phyloP scores from a whole-genome alignment of 2,329 filamentous ascomycete genomes.

The Colletotrichum sp. region DNA sequence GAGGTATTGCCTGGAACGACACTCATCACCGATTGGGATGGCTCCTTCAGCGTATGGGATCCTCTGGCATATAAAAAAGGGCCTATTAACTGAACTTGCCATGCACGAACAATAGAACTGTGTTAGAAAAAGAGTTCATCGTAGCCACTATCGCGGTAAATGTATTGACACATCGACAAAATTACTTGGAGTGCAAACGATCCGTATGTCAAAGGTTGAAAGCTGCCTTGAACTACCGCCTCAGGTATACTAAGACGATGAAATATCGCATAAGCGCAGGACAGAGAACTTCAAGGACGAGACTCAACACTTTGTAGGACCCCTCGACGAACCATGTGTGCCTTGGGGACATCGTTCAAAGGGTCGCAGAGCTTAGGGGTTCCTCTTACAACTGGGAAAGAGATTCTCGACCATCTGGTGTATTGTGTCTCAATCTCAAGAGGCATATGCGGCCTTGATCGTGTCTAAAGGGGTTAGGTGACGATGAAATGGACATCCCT shows the following conservation, averaged over 20 bases:
- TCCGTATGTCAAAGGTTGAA: background rate
- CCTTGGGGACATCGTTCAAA: background rate
- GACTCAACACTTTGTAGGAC: background rate
- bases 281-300: background rate
- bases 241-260: background rate
- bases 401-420: background rate
- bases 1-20: background rate
- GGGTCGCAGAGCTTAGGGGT: accelerated
- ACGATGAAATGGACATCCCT: background rate
- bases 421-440: background rate
- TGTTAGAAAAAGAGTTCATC: too few relatives aligned
- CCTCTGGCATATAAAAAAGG: too few relatives aligned
- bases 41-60: background rate
- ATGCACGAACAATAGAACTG: too few relatives aligned
- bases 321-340: background rate
- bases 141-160: accelerated
- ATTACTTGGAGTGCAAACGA: background rate
- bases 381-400: background rate
- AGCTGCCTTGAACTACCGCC: background rate
- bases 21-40: background rate
- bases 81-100: background rate
- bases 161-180: accelerated
- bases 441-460: background rate
- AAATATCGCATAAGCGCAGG: background rate
- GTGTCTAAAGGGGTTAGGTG: background rate